Base-by-base conservation (phyloP, 495 filamentous ascomycete species). In the Pseudomonodictys pantanalensis region DNA sequence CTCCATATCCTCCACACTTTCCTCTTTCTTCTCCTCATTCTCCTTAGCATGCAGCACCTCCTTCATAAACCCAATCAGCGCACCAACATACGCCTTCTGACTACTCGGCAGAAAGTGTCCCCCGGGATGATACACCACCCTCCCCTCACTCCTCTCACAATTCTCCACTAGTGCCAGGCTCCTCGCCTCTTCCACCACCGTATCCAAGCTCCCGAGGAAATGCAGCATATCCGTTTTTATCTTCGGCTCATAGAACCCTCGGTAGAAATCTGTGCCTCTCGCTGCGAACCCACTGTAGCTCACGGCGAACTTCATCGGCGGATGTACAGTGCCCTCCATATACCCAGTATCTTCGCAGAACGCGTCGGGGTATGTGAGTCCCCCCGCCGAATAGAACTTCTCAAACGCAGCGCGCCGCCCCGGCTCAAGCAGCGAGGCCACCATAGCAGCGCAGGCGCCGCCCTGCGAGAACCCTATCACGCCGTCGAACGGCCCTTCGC, bases 31-130 rank as follows among this genome's bases (percentile, higher is more conserved):
- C 12, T 47, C 60, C 10, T 18, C 50, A 0, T n/a, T 41, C 18
- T 57, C 68, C 17, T 45, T 28, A 17, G 59, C 60, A n/a, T 63
- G 78, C 68, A 83, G 67, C 56, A 77, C 77, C 62, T 85, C 82
- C 72, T 75, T 79, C 25, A 97, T 80, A 74, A 96, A 98, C 25
- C 78, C 81, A 35, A 85, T 83, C 48, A 92, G 72, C 44, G 81
- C 84, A 76, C 84, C 83, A 35, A 87, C 82, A 81, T 86, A 96
- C 59, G 88, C 84, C 75, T 87, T 86, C 64, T 83, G 81, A 50
- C 87, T 72, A 49, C 71, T 83, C 0, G 93, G 93, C 67, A 98
- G 77, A 69, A 92, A 95, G 72, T 98, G 93, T 0, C 93, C 92
- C 12, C 93, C 93, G 2, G 93, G 92, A 77, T 97, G 93, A 64